phyloP scores from a whole-genome alignment of 2,329 filamentous ascomycete species.

The Colletotrichum falcatum region DNA sequence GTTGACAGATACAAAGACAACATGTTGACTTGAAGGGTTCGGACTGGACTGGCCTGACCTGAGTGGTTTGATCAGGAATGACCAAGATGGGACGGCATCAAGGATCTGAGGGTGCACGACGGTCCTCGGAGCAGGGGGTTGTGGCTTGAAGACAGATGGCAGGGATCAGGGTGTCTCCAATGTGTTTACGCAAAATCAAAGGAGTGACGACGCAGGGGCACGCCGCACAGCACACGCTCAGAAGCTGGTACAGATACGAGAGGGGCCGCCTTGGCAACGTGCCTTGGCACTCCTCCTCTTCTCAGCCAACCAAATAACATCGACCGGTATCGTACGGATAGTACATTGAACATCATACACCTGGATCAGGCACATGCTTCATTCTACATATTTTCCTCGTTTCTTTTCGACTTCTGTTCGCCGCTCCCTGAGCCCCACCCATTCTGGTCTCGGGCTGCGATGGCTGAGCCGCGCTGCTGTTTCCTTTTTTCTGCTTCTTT shows the following conservation, averaged over 20 bases:
- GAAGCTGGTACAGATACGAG: background rate
- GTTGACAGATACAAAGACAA: background rate
- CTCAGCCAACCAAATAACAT: background rate
- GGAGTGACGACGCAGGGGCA: slow-evolving; percentile 24
- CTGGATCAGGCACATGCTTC: slow-evolving; percentile 15
- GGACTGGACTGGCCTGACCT: background rate
- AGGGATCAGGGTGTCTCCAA: slow-evolving; percentile 10
- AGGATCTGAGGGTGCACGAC: background rate
- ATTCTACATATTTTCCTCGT: background rate
- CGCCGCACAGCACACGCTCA: background rate
- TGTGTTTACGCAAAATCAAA: slow-evolving; percentile 7
- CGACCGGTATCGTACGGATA: too few species aligned
- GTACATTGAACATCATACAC: slow-evolving; percentile 16
- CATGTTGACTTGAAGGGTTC: background rate
- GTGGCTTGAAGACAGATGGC: background rate
- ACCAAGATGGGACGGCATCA: background rate
- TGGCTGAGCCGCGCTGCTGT: background rate
- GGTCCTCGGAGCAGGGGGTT: background rate
- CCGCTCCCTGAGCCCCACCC: too few species aligned
- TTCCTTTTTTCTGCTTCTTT: background rate
- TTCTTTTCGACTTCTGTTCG: background rate
- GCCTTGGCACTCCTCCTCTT: background rate
- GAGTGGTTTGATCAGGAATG: background rate
- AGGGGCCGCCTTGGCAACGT: too few species aligned
- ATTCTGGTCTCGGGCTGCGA: background rate